Evolutionary conservation across 345 rosid species (phyloP).

Genomic region (Luvunga scandens): DNA sequence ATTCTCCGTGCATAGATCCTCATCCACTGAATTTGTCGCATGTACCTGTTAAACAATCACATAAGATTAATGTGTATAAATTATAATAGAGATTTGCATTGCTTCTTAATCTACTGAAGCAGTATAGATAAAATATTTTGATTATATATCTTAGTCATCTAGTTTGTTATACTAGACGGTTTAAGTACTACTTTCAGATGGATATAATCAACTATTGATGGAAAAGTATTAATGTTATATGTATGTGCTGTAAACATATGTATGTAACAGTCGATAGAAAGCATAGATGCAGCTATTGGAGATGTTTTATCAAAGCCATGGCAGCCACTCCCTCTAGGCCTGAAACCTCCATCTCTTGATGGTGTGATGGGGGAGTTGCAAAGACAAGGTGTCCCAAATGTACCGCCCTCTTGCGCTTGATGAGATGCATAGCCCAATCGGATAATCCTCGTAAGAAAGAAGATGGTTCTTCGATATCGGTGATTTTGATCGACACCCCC

Average conservation of each 20-base stretch:
- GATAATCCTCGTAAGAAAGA: neutral
- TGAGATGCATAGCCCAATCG: conserved; percentile 4
- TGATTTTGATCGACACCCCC: neutral
- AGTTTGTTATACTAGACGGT: neutral
- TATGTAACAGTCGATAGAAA: conserved; percentile 58
- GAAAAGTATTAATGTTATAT: neutral
- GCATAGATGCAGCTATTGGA: conserved; percentile 63
- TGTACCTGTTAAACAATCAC: no score
- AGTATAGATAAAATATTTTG: neutral
- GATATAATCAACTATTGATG: neutral
- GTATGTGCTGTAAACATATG: neutral
- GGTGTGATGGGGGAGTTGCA: conserved; percentile 71
- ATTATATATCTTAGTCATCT: no score
- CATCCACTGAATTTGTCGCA: no score
- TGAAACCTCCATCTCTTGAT: conserved; percentile 70
- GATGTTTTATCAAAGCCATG: conserved; percentile 80
- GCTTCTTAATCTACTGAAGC: neutral
- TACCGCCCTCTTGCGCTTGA: conserved; percentile 59
- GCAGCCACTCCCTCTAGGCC: conserved; percentile 79
- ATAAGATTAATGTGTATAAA: no score
- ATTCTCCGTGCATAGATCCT: no score
- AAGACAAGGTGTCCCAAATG: conserved; percentile 56
- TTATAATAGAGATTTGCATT: neutral
- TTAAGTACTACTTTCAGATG: neutral
- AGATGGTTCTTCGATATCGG: neutral